Evolutionary conservation across 192 early-diverging fungal species (phyloP), one percentile per base, ranked within the genome.

Genomic region (Coemansia sp.): DNA sequence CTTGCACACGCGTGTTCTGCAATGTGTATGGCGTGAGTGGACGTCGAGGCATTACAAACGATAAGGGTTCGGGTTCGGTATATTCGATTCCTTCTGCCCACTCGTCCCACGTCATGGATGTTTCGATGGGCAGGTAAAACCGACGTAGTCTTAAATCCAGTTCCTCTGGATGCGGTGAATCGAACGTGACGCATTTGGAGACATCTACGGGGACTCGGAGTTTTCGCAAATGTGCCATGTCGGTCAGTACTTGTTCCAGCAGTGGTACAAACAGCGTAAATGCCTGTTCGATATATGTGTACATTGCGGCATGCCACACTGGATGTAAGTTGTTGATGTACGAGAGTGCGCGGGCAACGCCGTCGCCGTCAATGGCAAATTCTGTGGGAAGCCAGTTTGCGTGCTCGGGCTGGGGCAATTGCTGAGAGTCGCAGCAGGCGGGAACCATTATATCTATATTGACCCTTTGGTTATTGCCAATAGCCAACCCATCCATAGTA

Each of bases 11-110:
- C 14, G 40, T 44, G 14, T 44, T 44, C 15, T 5, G 40, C 40
- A 44, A 15, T 44, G 40, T 1, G 40, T 44, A 44, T 3, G 40
- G 40, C 8, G 40, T 44, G 40, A 44, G 5, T n/a, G 40, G 40
- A n/a, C 40, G 40, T 0, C 40, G 40, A 5, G 40, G 40, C 40
- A 44, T 44, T n/a, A n/a, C 40, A n/a, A 44, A 44, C 4, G 40
- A 14, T 9, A 2, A 2, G 2, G 40, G 40, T 14, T 44, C 8
- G 3, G 40, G 40, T 5, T 44, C 40, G 0, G 40, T 44, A n/a
- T 44, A 44, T 14, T 44, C 40, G 40, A 44, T 44, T 44, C 40
- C 40, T n/a, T 44, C 40, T 44, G 40, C 40, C 40, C 40, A 44
- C 40, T 44, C 40, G n/a, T 44, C 40, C 40, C 40, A 44, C 15